phyloP scores from a whole-genome alignment of 2,329 filamentous ascomycete species.

The Madurella mycetomatis region DNA sequence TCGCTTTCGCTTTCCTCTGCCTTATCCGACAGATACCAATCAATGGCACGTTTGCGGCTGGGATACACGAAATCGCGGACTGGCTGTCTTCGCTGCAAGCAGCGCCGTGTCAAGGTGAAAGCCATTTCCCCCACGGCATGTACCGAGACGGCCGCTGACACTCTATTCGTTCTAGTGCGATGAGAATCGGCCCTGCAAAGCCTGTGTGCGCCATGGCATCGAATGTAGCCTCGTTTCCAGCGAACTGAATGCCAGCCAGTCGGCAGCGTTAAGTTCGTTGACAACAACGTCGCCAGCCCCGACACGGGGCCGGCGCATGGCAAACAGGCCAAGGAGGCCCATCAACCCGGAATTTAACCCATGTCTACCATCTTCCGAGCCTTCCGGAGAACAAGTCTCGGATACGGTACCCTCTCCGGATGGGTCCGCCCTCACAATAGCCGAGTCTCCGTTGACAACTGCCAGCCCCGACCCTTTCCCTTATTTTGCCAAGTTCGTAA shows the following conservation, averaged over 20 bases:
- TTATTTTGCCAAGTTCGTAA: slow-evolving; percentile 21
- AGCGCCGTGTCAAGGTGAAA: slow-evolving; percentile 34
- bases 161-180: slow-evolving; percentile 31
- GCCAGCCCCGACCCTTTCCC: slow-evolving; percentile 16
- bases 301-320: not conserved
- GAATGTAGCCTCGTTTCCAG: slow-evolving; percentile 30
- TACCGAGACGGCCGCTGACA: no score
- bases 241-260: not conserved
- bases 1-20: slow-evolving; percentile 16
- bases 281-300: not conserved
- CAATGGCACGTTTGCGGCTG: slow-evolving; percentile 28
- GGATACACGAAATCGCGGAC: slow-evolving; percentile 35
- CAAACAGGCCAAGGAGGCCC: not conserved
- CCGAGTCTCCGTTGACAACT: not conserved
- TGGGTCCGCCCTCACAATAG: slow-evolving; percentile 1
- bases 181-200: slow-evolving; percentile 35
- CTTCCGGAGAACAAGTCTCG: not conserved
- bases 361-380: not conserved
- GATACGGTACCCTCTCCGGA: not conserved
- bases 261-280: not conserved
- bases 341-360: slow-evolving; percentile 12
- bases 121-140: no score
- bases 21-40: not conserved
- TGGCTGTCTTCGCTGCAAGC: slow-evolving; percentile 35
- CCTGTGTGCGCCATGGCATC: slow-evolving; percentile 35